phyloP scores from a whole-genome alignment of 805 yeast species.

The Zygosaccharomyces pseudorouxii region DNA sequence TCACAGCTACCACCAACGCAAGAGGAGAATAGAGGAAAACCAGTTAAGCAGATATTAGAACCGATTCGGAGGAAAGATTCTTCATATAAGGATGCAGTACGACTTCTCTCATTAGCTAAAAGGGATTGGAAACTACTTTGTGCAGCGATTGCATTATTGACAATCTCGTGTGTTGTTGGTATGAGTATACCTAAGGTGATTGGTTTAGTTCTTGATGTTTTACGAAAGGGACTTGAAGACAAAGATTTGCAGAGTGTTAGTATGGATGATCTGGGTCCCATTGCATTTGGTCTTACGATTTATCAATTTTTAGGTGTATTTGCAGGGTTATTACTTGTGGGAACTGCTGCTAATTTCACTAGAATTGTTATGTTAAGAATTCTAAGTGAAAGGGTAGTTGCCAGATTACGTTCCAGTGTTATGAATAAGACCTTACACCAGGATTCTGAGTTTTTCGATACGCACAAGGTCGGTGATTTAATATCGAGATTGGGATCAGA shows the following conservation, averaged over 20 bases:
- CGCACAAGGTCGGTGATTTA: slow-evolving; percentile 90
- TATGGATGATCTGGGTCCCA: slow-evolving; percentile 32
- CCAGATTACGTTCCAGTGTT: slow-evolving; percentile 71
- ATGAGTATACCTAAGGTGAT: slow-evolving; percentile 53
- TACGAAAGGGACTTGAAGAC: slow-evolving; percentile 30
- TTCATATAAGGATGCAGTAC: slow-evolving; percentile 36
- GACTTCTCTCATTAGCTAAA: slow-evolving; percentile 42
- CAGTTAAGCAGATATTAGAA: slow-evolving; percentile 1
- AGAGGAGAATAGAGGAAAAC: neutral
- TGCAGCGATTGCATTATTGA: slow-evolving; percentile 41
- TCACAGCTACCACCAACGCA: slow-evolving; percentile 1
- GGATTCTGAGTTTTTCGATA: slow-evolving; percentile 89
- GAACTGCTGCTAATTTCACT: slow-evolving; percentile 69
- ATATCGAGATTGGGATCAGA: slow-evolving; percentile 87
- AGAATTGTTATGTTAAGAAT: slow-evolving; percentile 49
- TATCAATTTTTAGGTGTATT: slow-evolving; percentile 56
- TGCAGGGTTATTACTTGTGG: slow-evolving; percentile 54
- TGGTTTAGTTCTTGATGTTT: slow-evolving; percentile 51
- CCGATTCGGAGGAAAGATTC: slow-evolving; percentile 4
- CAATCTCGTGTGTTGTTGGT: slow-evolving; percentile 46
- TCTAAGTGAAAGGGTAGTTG: slow-evolving; percentile 83
- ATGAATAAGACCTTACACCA: slow-evolving; percentile 76
- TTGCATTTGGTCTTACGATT: slow-evolving; percentile 49
- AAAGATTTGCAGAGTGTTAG: slow-evolving; percentile 23
- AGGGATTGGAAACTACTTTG: slow-evolving; percentile 43